Percentiles rank a stretch among this genome's conserved stretches.
These are phyloP conservation scores for Secale cereale DNA, from an alignment of 176 grass and related monocot genomes.

Conservation along the genomic window DNA sequence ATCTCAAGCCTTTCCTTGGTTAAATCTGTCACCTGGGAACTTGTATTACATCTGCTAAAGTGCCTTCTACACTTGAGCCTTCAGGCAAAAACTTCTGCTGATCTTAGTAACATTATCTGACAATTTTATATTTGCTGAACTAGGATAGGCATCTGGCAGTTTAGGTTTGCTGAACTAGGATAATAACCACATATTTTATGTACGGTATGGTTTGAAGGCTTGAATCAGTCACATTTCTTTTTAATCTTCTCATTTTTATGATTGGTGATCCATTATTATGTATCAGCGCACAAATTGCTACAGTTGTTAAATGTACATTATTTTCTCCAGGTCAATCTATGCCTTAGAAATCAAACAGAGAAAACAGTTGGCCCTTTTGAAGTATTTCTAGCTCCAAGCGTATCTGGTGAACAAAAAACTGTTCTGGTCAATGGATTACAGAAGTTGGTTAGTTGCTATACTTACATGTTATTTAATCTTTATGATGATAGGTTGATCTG, in stretches of 20 bases:
- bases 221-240: neutral
- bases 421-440: constrained; percentile 92
- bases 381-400: constrained; percentile 66
- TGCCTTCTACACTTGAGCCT: neutral
- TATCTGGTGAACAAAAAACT: constrained; percentile 57
- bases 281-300: neutral
- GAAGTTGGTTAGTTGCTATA: constrained; percentile 72
- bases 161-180: neutral
- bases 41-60: neutral
- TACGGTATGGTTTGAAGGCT: constrained; percentile 4
- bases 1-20: neutral
- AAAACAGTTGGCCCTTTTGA: constrained; percentile 97
- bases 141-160: neutral
- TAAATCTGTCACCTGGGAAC: neutral
- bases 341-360: constrained; percentile 78
- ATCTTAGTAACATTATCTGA: neutral
- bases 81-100: neutral
- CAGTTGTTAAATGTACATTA: constrained; percentile 14
- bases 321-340: constrained; percentile 68
- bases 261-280: neutral
- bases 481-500: neutral
- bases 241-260: neutral
- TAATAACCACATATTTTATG: constrained; percentile 6
- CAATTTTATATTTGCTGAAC: neutral
- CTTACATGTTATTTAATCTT: constrained; percentile 13